These are phyloP conservation scores for Galium porrigens DNA, from an alignment of 305 asterid species.

Conservation along the genomic window DNA sequence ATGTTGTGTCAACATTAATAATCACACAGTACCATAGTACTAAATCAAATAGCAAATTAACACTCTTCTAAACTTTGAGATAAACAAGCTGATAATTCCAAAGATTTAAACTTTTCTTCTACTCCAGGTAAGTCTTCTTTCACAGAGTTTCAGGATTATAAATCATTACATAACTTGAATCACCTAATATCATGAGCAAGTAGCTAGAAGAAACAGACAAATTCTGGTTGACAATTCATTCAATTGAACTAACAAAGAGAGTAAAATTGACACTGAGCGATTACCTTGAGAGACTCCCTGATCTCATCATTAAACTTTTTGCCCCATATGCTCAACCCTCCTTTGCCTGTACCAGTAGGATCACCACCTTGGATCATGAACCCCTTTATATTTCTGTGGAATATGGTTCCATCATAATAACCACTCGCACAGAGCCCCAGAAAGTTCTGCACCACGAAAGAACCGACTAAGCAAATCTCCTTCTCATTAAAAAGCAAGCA, in stretches of 20 bases:
- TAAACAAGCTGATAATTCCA: background rate
- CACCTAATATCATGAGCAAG: background rate
- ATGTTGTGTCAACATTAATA: background rate
- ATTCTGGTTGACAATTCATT: no score
- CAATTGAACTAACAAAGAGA: background rate
- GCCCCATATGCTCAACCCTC: slow-evolving; percentile 93
- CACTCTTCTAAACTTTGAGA: background rate
- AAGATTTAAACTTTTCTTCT: background rate
- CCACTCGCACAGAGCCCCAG: slow-evolving; percentile 84
- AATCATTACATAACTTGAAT: background rate
- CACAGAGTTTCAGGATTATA: background rate
- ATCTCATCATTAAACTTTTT: slow-evolving; percentile 81
- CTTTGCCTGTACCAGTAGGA: slow-evolving; percentile 88
- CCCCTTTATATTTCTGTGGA: slow-evolving; percentile 81
- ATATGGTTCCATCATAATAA: slow-evolving; percentile 83
- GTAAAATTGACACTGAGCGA: background rate
- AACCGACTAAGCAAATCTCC: background rate
- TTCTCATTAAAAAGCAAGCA: background rate
- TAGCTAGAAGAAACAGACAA: background rate
- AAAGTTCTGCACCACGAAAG: slow-evolving; percentile 47
- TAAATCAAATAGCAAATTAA: background rate
- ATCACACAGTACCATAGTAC: background rate
- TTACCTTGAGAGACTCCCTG: slow-evolving; percentile 89
- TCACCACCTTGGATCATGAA: slow-evolving; percentile 99
- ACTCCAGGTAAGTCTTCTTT: background rate